phyloP scores from a whole-genome alignment of 345 rosid species.

The Salix koriyanagi region DNA sequence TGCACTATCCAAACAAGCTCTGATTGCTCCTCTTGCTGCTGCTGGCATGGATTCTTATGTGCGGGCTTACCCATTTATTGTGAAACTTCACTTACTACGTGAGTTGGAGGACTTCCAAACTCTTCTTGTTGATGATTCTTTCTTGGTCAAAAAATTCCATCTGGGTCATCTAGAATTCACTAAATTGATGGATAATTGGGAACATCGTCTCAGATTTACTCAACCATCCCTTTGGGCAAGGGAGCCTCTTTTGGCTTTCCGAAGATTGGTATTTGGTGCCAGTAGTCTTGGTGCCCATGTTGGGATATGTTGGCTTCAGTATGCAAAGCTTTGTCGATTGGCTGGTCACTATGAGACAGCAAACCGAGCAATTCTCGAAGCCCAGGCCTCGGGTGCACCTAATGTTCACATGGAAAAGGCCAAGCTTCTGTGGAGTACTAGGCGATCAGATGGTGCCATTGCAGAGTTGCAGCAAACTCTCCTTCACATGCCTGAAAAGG shows the following conservation, averaged over 20 bases:
- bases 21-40: conserved; percentile 98
- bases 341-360: conserved; percentile 98
- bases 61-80: conserved; percentile 88
- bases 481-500: conserved; percentile 78
- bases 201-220: conserved; percentile 78
- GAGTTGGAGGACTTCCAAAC: conserved; percentile 83
- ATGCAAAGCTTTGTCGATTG: conserved; percentile 94
- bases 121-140: conserved; percentile 66
- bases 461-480: conserved; percentile 86
- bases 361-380: conserved; percentile 84
- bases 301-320: conserved; percentile 94
- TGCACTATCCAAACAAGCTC: conserved; percentile 78
- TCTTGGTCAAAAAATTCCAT: conserved; percentile 72
- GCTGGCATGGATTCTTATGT: conserved; percentile 97
- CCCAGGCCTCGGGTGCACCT: conserved; percentile 85
- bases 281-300: conserved; percentile 82
- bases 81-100: conserved; percentile 80
- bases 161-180: conserved; percentile 51
- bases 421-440: conserved; percentile 86
- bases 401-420: conserved; percentile 95
- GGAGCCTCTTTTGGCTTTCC: conserved; percentile 89
- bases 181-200: conserved; percentile 72
- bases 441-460: conserved; percentile 87
- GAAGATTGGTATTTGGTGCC: conserved; percentile 81
- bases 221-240: conserved; percentile 94